Base-by-base conservation (phyloP, 352 stramenopile genomes). In the Phytophthora pseudosyringae region DNA sequence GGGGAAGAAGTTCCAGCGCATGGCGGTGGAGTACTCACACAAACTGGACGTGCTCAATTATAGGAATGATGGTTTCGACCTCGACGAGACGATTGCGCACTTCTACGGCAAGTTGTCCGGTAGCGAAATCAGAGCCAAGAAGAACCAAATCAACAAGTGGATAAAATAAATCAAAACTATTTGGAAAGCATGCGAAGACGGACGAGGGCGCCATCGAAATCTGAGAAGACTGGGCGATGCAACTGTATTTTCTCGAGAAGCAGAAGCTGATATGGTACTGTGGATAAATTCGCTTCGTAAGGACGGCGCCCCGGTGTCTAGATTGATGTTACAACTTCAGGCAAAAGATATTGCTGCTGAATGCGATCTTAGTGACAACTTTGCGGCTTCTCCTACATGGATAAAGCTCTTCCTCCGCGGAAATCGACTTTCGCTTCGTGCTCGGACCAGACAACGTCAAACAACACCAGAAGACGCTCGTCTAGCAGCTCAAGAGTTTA, bases 81-180 rank as follows among this genome's bases (percentile, higher is more conserved):
- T 56, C 13, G 33, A 56, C 35, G 25, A 45, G 6, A 36, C 18
- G 2, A 55, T 55, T 44, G 11, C 3, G 10, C 47, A 55, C 18
- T 55, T 55, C 18, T 44, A 55, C n/a, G 32, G 47, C 7, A 13
- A 25, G 6, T 11, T 55, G 16, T 8, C 9, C 11, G 8, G 5
- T 11, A 21, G 10, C 16, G 7, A 54, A 21, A 8, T 31, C 13
- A 5, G 32, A 54, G 32, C 16, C 3, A 45, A 46, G 10, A 45
- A 56, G 13, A 46, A 46, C 3, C 44, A 53, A 15, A 53, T 53
- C 2, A 53, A 53, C 29, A 53, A 53, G 46, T 41, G 46, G 44
- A 18, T 18, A 5, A 39, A 41, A 13, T 13, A 39, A 31, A 4
- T 2, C 28, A 28, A 3, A 5, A 51, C 44, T 11, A 59, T 59